Percentiles rank a stretch among this genome's conserved stretches.
These are phyloP conservation scores for Pythium sp. DNA, from an alignment of 352 stramenopile genomes.

Conservation along the genomic window DNA sequence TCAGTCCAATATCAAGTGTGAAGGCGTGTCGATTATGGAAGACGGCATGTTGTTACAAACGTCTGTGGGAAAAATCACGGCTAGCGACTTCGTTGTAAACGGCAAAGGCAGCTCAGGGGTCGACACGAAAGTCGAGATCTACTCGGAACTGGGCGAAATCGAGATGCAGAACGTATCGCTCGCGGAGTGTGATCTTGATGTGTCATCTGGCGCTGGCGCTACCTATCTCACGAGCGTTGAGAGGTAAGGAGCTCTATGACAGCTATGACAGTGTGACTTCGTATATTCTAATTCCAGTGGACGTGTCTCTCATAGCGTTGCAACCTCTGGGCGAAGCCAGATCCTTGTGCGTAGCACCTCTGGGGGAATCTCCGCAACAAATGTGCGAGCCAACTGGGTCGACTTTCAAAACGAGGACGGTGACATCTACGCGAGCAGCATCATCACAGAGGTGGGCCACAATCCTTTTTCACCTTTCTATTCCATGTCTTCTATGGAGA, in stretches of 20 bases:
- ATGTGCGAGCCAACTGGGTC: slow-evolving; percentile 60
- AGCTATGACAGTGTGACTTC: background rate
- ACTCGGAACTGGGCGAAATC: slow-evolving; percentile 47
- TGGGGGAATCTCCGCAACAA: slow-evolving; percentile 39
- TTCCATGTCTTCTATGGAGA: background rate
- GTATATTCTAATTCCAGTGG: background rate
- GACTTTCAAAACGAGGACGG: slow-evolving; percentile 42
- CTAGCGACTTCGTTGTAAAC: slow-evolving; percentile 45
- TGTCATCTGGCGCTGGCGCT: slow-evolving; percentile 48
- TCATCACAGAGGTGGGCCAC: slow-evolving; percentile 36
- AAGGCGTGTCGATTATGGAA: slow-evolving; percentile 34
- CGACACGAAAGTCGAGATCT: slow-evolving; percentile 31
- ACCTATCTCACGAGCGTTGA: slow-evolving; percentile 34
- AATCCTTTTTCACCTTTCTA: background rate
- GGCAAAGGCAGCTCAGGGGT: slow-evolving; percentile 20
- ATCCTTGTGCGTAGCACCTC: slow-evolving; percentile 45
- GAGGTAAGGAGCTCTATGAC: slow-evolving; percentile 28
- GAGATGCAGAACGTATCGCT: slow-evolving; percentile 45
- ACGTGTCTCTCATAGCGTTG: slow-evolving; percentile 25
- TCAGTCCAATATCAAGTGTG: slow-evolving; percentile 48
- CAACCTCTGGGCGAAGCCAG: slow-evolving; percentile 47
- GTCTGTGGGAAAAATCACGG: slow-evolving; percentile 45
- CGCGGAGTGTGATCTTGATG: slow-evolving; percentile 47
- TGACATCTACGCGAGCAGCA: slow-evolving; percentile 32
- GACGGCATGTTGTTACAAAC: slow-evolving; percentile 36